phyloP scores from a whole-genome alignment of 176 grass and related monocot species.

The Metroxylon sagu region DNA sequence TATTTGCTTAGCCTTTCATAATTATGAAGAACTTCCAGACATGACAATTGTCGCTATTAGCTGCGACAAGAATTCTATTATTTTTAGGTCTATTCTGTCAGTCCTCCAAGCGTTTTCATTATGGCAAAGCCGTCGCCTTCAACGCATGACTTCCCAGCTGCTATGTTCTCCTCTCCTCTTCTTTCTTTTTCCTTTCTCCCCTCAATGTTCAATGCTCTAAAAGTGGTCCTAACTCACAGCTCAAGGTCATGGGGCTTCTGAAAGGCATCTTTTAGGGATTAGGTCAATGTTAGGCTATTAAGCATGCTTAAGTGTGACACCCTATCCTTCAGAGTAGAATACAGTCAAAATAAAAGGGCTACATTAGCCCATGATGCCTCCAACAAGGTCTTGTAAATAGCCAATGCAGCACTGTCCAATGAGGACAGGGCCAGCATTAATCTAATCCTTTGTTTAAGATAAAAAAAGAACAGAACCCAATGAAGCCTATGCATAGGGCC shows the following conservation, averaged over 20 bases:
- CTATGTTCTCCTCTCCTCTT: too few species aligned
- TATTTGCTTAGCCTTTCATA: background rate
- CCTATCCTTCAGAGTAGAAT: background rate
- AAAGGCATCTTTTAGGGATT: background rate
- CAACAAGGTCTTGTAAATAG: slow-evolving; percentile 2
- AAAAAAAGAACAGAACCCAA: background rate
- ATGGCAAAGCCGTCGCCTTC: too few species aligned
- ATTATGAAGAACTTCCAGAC: background rate
- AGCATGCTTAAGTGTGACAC: background rate
- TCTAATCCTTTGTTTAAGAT: background rate
- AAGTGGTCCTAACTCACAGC: too few species aligned
- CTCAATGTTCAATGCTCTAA: too few species aligned
- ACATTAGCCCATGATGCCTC: slow-evolving; percentile 5
- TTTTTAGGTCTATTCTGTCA: too few species aligned
- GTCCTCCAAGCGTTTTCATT: too few species aligned
- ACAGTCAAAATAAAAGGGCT: background rate
- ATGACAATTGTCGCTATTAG: too few species aligned
- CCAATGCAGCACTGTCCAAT: background rate
- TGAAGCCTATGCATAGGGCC: background rate
- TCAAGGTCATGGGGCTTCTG: background rate
- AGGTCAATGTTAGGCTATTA: slow-evolving; percentile 3
- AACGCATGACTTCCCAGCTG: too few species aligned
- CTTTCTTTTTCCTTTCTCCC: too few species aligned
- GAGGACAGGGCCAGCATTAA: background rate
- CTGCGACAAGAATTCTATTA: too few species aligned